Conservation (phyloP, 441 rosid species). For the Jatropha multifida region DNA sequence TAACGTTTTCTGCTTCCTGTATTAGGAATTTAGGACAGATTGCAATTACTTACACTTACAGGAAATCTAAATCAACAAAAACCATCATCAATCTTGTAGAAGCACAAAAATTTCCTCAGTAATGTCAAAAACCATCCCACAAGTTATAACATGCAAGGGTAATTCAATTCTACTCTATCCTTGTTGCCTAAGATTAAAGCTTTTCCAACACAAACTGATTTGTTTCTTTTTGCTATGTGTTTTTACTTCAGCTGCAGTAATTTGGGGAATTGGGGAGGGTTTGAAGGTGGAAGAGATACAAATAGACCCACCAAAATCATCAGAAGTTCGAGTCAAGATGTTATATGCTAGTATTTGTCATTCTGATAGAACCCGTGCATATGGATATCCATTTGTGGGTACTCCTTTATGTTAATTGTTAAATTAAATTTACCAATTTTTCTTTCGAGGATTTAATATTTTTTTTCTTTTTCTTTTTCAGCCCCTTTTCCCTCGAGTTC, state of each 20-base stretch:
- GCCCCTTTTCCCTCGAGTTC: constrained; percentile 44
- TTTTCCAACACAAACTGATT: not conserved
- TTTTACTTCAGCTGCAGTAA: constrained; percentile 30
- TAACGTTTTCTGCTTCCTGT: too few relatives aligned
- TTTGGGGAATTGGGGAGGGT: constrained; percentile 41
- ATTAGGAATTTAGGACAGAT: too few relatives aligned
- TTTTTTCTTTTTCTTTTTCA: constrained; percentile 11
- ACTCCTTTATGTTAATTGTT: not conserved
- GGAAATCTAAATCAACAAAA: too few relatives aligned
- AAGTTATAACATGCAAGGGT: constrained; percentile 33
- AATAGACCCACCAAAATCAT: constrained; percentile 47
- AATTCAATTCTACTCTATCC: too few relatives aligned
- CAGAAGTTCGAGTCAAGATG: constrained; percentile 46
- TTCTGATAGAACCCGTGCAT: constrained; percentile 26
- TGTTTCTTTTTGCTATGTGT: not conserved
- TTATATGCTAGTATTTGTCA: constrained; percentile 52
- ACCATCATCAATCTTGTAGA: not conserved
- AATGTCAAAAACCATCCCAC: constrained; percentile 24
- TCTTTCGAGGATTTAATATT: not conserved
- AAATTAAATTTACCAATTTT: not conserved
- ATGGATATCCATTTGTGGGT: constrained; percentile 17
- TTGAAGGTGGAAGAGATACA: constrained; percentile 49
- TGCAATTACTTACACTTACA: too few relatives aligned
- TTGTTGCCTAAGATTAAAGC: too few relatives aligned
- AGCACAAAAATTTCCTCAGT: not conserved